A percentile compares a stretch with the other conserved stretches of the same genome.
Evolutionary conservation across 331 rosid species (phyloP).

Genomic region (Pyrus hybrid): DNA sequence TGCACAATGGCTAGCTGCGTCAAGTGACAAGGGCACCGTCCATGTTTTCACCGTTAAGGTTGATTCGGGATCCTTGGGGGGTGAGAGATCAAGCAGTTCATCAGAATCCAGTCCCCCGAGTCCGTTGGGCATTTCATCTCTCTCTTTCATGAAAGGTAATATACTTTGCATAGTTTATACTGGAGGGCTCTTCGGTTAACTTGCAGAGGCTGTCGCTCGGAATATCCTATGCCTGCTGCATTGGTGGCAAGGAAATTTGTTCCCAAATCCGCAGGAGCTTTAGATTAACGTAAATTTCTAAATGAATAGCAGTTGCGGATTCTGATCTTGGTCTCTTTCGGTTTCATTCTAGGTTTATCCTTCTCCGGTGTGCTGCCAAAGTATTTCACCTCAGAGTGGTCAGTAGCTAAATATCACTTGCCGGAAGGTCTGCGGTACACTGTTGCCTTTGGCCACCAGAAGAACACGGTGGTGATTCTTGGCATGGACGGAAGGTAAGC

Average conservation of each 20-base stretch:
- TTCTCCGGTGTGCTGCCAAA: conserved; percentile 59
- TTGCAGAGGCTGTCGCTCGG: background rate
- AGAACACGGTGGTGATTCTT: conserved; percentile 59
- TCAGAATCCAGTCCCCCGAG: conserved; percentile 35
- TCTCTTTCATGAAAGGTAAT: conserved; percentile 63
- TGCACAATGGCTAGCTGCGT: conserved; percentile 77
- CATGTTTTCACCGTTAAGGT: conserved; percentile 61
- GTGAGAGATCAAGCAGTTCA: conserved; percentile 19
- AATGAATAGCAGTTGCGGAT: background rate
- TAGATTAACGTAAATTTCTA: background rate
- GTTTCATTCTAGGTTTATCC: conserved; percentile 3
- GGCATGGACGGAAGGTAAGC: conserved; percentile 89
- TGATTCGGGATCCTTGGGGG: conserved; percentile 48
- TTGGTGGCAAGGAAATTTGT: background rate
- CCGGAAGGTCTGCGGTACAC: conserved; percentile 46
- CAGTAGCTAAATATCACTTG: conserved; percentile 72
- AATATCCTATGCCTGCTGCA: background rate
- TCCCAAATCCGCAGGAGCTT: background rate
- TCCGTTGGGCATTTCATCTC: conserved; percentile 36
- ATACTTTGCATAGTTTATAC: background rate
- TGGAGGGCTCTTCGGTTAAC: background rate
- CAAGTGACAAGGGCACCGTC: conserved; percentile 75
- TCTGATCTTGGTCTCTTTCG: background rate
- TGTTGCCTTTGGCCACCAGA: conserved; percentile 80
- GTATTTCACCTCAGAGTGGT: conserved; percentile 85